Conservation (phyloP, 2,329 filamentous ascomycete species). For the Chrysosphaeria jannelii region DNA sequence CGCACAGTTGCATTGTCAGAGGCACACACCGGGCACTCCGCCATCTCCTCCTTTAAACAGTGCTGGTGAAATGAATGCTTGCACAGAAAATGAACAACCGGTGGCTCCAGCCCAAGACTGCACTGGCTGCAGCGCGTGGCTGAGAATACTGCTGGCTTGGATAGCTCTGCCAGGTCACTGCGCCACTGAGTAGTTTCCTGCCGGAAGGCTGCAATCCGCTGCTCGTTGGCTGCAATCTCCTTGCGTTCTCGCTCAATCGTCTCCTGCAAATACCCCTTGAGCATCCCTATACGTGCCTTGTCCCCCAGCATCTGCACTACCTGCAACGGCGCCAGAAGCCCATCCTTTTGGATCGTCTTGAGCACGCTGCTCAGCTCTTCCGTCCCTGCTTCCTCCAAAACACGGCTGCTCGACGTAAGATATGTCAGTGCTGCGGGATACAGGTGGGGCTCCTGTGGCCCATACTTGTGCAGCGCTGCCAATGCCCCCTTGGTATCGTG, state of each 20-base stretch:
- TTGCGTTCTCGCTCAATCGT: conserved; percentile 71
- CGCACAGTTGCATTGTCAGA: conserved; percentile 64
- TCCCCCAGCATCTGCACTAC: conserved; percentile 72
- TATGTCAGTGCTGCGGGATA: conserved; percentile 84
- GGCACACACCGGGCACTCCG: conserved; percentile 68
- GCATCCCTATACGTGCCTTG: conserved; percentile 78
- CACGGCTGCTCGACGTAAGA: conserved; percentile 55
- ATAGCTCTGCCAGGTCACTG: conserved; percentile 46
- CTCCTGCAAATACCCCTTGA: conserved; percentile 70
- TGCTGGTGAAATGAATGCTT: conserved; percentile 91
- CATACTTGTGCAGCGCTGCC: conserved; percentile 71
- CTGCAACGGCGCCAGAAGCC: conserved; percentile 82
- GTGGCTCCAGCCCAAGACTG: conserved; percentile 47
- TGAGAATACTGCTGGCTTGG: conserved; percentile 70
- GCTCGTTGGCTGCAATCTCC: conserved; percentile 55
- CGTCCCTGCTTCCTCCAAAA: conserved; percentile 57
- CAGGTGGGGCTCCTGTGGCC: conserved; percentile 63
- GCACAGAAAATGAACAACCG: conserved; percentile 84
- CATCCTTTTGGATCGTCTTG: conserved; percentile 62
- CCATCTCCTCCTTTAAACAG: conserved; percentile 27
- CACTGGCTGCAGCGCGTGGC: conserved; percentile 70
- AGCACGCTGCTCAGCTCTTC: conserved; percentile 59
- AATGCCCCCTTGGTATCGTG: conserved; percentile 80
- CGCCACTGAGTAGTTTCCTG: conserved; percentile 56
- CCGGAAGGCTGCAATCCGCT: conserved; percentile 57